phyloP scores from a whole-genome alignment of 2,329 filamentous ascomycete genomes.

The Ascochyta rabiei region DNA sequence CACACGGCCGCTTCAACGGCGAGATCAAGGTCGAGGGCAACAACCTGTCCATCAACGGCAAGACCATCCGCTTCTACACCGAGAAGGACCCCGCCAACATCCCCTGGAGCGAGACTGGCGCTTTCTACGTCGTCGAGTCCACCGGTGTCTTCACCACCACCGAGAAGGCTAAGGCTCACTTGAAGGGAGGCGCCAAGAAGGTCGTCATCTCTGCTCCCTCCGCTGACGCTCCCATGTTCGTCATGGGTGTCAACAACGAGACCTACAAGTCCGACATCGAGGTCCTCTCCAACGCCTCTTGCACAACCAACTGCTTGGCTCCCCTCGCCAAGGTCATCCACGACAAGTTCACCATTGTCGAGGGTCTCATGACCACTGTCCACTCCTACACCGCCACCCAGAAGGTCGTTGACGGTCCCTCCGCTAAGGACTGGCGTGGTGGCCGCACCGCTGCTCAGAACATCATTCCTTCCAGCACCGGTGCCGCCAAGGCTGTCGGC shows the following conservation, averaged over 20 bases:
- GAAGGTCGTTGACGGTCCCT: conserved; percentile 98
- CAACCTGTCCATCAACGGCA: conserved; percentile 87
- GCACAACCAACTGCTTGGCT: conserved; percentile 99
- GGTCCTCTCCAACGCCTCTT: conserved; percentile 98
- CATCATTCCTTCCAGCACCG: conserved; percentile 99
- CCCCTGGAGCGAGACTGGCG: conserved; percentile 86
- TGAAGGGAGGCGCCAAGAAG: conserved; percentile 98
- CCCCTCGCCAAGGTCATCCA: conserved; percentile 99
- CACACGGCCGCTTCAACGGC: conserved; percentile 96
- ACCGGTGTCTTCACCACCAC: conserved; percentile 99
- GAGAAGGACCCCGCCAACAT: conserved; percentile 90
- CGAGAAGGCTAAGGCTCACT: conserved; percentile 92
- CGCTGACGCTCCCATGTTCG: conserved; percentile 98
- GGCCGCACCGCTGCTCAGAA: conserved; percentile 98
- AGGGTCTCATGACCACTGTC: conserved; percentile 99
- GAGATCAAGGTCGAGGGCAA: conserved; percentile 76
- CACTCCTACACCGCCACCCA: conserved; percentile 99
- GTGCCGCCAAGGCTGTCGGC: conserved; percentile 99
- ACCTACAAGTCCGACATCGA: conserved; percentile 87
- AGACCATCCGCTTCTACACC: conserved; percentile 91
- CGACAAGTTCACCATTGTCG: conserved; percentile 96
- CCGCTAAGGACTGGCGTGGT: conserved; percentile 98
- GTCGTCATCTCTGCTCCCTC: conserved; percentile 84
- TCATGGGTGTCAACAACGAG: conserved; percentile 98
- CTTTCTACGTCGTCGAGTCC: conserved; percentile 95